Base-by-base conservation (phyloP, 2,329 filamentous ascomycete species). In the Botrytis aclada region DNA sequence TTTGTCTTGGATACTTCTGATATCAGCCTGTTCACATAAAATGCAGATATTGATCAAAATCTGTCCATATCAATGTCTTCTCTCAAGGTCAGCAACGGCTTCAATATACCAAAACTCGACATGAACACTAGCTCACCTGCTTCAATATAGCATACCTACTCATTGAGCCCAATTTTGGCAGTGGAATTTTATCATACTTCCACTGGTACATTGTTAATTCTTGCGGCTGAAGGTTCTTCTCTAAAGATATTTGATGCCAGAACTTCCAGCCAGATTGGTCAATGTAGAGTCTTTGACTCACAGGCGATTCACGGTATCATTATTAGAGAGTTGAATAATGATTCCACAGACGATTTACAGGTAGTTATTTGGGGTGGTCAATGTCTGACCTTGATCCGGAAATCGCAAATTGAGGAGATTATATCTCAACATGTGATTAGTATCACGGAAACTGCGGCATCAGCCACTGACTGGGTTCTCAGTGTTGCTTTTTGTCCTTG, bases 381-480 rank as follows among this genome's bases (percentile, higher is more conserved):
- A 25, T 87, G 84, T 2, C 81, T 86, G 70, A 25, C 74, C 81
- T 62, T 82, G 71, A 70, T 87, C 25, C 74, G 82, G 29, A 76
- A 77, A 5, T 78, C 79, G 6, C 74, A 73, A 51, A 69, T 80
- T 43, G 74, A 74, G 12, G 51, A 41, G 22, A 56, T 78, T 22
- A 70, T 76, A 63, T 34, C 67, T 54, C 29, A 63, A 58, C 37
- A 74, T 63, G 60, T 77, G 58, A 69, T 71, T 43, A 70, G 74
- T n/a, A 56, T 79, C 45, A 70, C 69, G 32, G 72, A 71, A 37
- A 77, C 75, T 10, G 87, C 87, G 77, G 83, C 83, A 37, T 81
- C 81, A 4, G 87, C 88, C 3, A 85, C 88, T 8, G 94, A 97
- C 81, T 96, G 94, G 93, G 89, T 97, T 75, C 87, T 95, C 77